Base-by-base conservation (phyloP, 1,139 yeast genomes). In the Pichia sp. region DNA sequence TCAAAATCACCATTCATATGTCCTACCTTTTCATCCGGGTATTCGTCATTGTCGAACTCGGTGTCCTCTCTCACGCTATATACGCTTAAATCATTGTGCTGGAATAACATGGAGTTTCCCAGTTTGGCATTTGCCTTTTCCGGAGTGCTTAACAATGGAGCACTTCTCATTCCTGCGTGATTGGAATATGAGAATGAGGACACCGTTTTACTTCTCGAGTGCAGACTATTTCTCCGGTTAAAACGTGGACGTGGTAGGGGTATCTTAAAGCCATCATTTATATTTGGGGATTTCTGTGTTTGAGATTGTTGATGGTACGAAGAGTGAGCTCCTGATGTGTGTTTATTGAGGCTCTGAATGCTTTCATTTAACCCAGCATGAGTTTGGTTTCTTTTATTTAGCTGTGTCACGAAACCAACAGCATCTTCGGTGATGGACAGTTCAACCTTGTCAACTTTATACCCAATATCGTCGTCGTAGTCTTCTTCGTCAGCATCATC, bases 181-280 rank as follows among this genome's bases (percentile, higher is more conserved):
- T 35, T 38, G 6, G 39, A 30, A 19, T 34, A 37, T 21, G 38
- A 31, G 26, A 47, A 45, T 31, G 49, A 38, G 22, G 53, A 42
- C 14, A 52, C 44, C 4, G 59, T 52, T 30, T 53, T 49, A 20
- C 56, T 48, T 26, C 58, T 42, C 26, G 42, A 36, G 39, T 51
- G 56, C 20, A 44, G 27, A 12, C 41, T 13, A 29, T 38, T 35
- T 3, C 46, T 37, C 27, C 48, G 37, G n/a, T 52, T 52, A 26
- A 49, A 34, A 17, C 37, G 34, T 12, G 50, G 52, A 13, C 38
- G 33, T 13, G 40, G 35, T 17, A 30, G 22, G 22, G 42, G 44
- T 12, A 38, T 32, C 29, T 37, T 42, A 17, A 40, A 40, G 10
- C 37, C 37, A 16, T 40, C 40, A 27, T 35, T 30, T 8, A 15